A percentile compares a stretch with the other conserved stretches of the same genome.
phyloP scores from a whole-genome alignment of 2,329 filamentous ascomycete species.

The Diaporthe citri region DNA sequence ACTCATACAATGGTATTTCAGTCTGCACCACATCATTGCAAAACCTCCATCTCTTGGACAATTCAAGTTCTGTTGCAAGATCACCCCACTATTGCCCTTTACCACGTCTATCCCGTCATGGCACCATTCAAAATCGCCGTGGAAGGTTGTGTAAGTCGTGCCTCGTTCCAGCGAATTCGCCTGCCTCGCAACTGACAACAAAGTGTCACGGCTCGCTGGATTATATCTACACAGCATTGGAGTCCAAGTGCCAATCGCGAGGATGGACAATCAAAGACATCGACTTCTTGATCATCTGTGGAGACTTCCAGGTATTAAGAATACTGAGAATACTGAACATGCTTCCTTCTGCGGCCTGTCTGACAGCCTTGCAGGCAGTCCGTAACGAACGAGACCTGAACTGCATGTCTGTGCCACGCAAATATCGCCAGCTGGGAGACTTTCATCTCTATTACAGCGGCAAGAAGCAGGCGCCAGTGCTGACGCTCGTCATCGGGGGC shows the following conservation, averaged over 20 bases:
- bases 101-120: not conserved
- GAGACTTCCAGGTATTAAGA: conserved; percentile 16
- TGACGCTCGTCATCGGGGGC: conserved; percentile 14
- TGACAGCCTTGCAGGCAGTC: not conserved
- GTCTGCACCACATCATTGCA: not conserved
- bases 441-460: conserved; percentile 19
- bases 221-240: not conserved
- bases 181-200: conserved; percentile 14
- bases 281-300: conserved; percentile 10
- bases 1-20: too few relatives aligned
- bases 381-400: conserved; percentile 16
- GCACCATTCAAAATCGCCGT: not conserved
- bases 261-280: conserved; percentile 12
- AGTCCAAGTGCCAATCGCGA: conserved; percentile 9
- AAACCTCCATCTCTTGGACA: not conserved
- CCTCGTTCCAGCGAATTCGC: not conserved
- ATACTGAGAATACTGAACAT: not conserved
- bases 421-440: conserved; percentile 14
- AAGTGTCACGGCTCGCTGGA: conserved; percentile 21
- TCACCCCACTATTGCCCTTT: not conserved
- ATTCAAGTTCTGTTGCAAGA: not conserved
- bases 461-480: conserved; percentile 7
- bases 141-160: conserved; percentile 12
- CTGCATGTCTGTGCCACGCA: conserved; percentile 19
- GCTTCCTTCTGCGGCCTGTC: not conserved